phyloP scores from a whole-genome alignment of 2,329 filamentous ascomycete species.

The Massarina eburnea region DNA sequence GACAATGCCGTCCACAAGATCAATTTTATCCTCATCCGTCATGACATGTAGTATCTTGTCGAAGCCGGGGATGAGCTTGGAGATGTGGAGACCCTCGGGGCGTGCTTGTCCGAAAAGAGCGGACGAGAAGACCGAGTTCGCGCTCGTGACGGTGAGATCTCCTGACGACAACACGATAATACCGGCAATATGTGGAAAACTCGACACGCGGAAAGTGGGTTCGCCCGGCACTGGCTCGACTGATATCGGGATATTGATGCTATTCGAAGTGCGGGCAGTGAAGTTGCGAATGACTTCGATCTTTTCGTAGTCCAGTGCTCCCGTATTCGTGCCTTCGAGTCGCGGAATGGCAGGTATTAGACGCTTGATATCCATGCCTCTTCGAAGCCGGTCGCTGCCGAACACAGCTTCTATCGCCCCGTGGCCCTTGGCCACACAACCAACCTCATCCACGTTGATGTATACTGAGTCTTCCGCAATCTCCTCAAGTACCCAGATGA shows the following conservation, averaged over 20 bases:
- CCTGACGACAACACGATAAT: constrained; percentile 89
- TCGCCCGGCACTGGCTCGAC: constrained; percentile 72
- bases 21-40: constrained; percentile 81
- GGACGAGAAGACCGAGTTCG: constrained; percentile 91
- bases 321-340: constrained; percentile 69
- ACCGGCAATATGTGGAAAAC: constrained; percentile 95
- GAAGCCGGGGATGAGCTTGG: constrained; percentile 81
- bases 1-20: constrained; percentile 88
- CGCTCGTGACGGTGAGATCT: constrained; percentile 79
- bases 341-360: constrained; percentile 83
- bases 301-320: constrained; percentile 76
- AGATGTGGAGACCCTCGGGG: constrained; percentile 78
- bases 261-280: constrained; percentile 76
- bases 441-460: constrained; percentile 75
- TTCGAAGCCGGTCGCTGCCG: constrained; percentile 68
- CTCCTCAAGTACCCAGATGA: constrained; percentile 98
- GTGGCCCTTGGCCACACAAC: constrained; percentile 66
- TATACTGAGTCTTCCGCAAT: constrained; percentile 91
- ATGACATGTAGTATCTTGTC: constrained; percentile 80
- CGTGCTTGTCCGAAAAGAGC: constrained; percentile 88
- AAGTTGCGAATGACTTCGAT: constrained; percentile 75
- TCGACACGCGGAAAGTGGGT: constrained; percentile 79
- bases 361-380: constrained; percentile 73
- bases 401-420: constrained; percentile 88
- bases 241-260: constrained; percentile 80